phyloP scores from a whole-genome alignment of 2,329 filamentous ascomycete genomes.

The Alternaria atra region DNA sequence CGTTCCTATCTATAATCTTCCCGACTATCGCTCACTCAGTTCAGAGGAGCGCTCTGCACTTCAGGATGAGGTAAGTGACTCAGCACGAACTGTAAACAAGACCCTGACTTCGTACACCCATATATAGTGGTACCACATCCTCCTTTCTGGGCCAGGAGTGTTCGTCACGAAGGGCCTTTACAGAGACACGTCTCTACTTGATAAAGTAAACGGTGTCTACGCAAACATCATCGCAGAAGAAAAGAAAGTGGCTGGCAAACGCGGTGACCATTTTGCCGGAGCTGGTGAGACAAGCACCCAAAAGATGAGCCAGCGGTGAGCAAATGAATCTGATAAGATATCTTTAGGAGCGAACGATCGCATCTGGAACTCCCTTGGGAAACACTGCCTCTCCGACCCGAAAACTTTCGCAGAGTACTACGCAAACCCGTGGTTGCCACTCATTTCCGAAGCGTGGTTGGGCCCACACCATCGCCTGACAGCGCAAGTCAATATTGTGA shows the following conservation, averaged over 20 bases:
- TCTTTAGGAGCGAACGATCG: slow-evolving; percentile 61
- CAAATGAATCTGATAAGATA: no score
- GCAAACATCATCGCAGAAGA: slow-evolving; percentile 54
- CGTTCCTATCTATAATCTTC: slow-evolving; percentile 65
- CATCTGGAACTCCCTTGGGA: slow-evolving; percentile 73
- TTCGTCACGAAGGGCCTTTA: slow-evolving; percentile 60
- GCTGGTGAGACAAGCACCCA: slow-evolving; percentile 34
- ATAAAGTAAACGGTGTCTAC: slow-evolving; percentile 36
- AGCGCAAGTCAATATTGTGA: slow-evolving; percentile 70
- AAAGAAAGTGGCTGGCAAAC: slow-evolving; percentile 56
- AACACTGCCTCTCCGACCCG: slow-evolving; percentile 64
- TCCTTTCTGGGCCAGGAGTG: slow-evolving; percentile 66
- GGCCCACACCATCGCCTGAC: slow-evolving; percentile 69
- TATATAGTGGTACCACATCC: slow-evolving; percentile 62
- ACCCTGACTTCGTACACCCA: neutral
- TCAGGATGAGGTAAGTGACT: slow-evolving; percentile 61
- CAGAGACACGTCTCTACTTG: slow-evolving; percentile 45
- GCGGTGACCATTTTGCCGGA: slow-evolving; percentile 69
- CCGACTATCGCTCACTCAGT: slow-evolving; percentile 47
- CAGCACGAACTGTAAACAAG: neutral
- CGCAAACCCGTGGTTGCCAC: slow-evolving; percentile 66
- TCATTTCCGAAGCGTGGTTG: slow-evolving; percentile 65
- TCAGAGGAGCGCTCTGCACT: slow-evolving; percentile 50
- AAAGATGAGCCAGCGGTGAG: no score
- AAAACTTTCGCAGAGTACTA: slow-evolving; percentile 66